phyloP scores from a whole-genome alignment of 2,329 filamentous ascomycete species.

The Aspergillus chevalieri region DNA sequence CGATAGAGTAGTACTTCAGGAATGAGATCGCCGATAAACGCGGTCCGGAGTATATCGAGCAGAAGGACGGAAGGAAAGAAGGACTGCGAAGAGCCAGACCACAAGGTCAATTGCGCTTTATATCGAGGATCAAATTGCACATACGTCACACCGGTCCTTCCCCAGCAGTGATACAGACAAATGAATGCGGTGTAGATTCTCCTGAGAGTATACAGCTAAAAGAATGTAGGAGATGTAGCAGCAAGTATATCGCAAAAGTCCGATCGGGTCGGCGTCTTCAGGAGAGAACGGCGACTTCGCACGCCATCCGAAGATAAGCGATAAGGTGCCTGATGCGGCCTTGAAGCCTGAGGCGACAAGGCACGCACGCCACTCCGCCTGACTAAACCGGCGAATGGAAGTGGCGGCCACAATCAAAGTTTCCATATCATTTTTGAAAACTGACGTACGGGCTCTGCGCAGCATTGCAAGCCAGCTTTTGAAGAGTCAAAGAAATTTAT shows the following conservation, averaged over 20 bases:
- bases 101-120: background rate
- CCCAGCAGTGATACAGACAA: too few species aligned
- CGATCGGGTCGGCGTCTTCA: background rate
- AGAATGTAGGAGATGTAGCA: background rate
- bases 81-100: background rate
- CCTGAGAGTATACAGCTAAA: background rate
- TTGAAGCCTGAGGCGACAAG: constrained; percentile 17
- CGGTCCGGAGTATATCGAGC: background rate
- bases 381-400: constrained; percentile 20
- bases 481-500: too few species aligned
- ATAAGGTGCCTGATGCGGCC: constrained; percentile 10
- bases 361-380: constrained; percentile 18
- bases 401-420: constrained; percentile 28
- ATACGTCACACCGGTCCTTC: too few species aligned
- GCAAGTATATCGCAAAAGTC: background rate
- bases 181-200: background rate
- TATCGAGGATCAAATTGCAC: background rate
- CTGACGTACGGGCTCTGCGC: constrained; percentile 3
- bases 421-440: constrained; percentile 7
- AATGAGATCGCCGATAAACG: too few species aligned
- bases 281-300: constrained; percentile 3
- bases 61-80: background rate
- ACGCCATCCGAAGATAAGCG: constrained; percentile 17
- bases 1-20: too few species aligned
- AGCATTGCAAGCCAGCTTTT: background rate